Conservation (phyloP, 129 eudicot genomes). For the Lactuca saligna region DNA sequence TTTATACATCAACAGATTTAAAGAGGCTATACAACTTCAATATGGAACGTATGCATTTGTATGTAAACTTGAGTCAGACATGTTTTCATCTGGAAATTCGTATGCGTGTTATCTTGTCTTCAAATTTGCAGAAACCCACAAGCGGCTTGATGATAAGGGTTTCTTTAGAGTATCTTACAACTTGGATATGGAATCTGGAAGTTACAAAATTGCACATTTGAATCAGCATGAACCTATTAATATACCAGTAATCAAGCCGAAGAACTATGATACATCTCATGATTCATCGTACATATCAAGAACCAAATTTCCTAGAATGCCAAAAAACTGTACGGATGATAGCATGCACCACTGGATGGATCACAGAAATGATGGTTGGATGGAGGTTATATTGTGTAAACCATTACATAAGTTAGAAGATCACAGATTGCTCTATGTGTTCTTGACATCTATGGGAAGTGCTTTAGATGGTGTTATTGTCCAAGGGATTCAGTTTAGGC, state of each 20-base stretch:
- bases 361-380: slow-evolving; percentile 25
- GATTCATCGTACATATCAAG: slow-evolving; percentile 1
- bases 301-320: not conserved
- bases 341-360: slow-evolving; percentile 1
- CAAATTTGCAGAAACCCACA: slow-evolving; percentile 3
- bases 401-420: slow-evolving; percentile 7
- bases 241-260: slow-evolving; percentile 18
- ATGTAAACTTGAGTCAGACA: slow-evolving; percentile 13
- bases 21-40: slow-evolving; percentile 13
- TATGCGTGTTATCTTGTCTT: slow-evolving; percentile 22
- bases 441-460: not conserved
- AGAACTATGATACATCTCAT: not conserved
- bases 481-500: slow-evolving; percentile 24
- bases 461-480: slow-evolving; percentile 5
- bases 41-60: not conserved
- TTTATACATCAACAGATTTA: slow-evolving; percentile 1
- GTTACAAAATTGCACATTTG: slow-evolving; percentile 4
- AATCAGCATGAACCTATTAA: slow-evolving; percentile 5
- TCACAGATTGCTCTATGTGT: not conserved
- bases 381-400: slow-evolving; percentile 15
- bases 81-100: slow-evolving; percentile 6
- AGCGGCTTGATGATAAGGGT: not conserved
- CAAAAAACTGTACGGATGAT: not conserved
- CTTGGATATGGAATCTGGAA: not conserved
- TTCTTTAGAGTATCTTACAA: not conserved